phyloP scores from a whole-genome alignment of 2,329 filamentous ascomycete genomes.

The Aphanocladium album region DNA sequence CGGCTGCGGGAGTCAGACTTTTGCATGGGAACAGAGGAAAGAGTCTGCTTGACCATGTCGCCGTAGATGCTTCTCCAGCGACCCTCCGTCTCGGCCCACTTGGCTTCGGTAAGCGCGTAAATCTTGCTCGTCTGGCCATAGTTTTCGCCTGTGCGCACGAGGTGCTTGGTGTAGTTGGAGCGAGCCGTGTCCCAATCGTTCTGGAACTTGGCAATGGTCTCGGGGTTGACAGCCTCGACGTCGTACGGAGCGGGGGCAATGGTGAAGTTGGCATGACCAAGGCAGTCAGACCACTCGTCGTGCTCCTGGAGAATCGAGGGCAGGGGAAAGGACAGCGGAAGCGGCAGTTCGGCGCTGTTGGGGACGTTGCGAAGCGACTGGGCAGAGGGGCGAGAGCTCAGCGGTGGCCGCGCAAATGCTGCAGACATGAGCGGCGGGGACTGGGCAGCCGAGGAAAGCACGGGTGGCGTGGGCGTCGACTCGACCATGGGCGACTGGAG shows the following conservation, averaged over 20 bases:
- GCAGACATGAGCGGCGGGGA: conserved; percentile 41
- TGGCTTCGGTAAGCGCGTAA: conserved; percentile 77
- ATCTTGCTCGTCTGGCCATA: conserved; percentile 87
- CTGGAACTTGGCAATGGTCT: conserved; percentile 57
- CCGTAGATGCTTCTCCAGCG: conserved; percentile 70
- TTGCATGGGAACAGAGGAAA: conserved; percentile 23
- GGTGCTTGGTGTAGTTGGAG: conserved; percentile 82
- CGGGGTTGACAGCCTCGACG: conserved; percentile 56
- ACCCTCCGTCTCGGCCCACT: conserved; percentile 77
- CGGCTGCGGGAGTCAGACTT: conserved; percentile 31
- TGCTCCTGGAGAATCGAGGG: conserved; percentile 62
- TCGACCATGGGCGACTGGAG: conserved; percentile 76
- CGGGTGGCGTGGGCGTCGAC: conserved; percentile 45
- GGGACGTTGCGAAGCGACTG: conserved; percentile 66
- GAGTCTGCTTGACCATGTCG: conserved; percentile 52
- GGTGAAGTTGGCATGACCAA: conserved; percentile 91
- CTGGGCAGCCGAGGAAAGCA: conserved; percentile 33
- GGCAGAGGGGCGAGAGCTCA: conserved; percentile 72
- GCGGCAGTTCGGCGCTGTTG: conserved; percentile 51
- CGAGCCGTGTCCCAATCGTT: conserved; percentile 79
- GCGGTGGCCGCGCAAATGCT: conserved; percentile 47
- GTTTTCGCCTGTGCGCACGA: conserved; percentile 82
- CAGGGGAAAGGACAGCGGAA: conserved; percentile 37
- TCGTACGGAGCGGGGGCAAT: conserved; percentile 78
- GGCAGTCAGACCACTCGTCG: conserved; percentile 77